A percentile compares a stretch with the other conserved stretches of the same genome.
These are phyloP conservation scores for Dryadomyces quercivorus DNA, from an alignment of 2,329 filamentous ascomycete genomes.

Conservation along the genomic window DNA sequence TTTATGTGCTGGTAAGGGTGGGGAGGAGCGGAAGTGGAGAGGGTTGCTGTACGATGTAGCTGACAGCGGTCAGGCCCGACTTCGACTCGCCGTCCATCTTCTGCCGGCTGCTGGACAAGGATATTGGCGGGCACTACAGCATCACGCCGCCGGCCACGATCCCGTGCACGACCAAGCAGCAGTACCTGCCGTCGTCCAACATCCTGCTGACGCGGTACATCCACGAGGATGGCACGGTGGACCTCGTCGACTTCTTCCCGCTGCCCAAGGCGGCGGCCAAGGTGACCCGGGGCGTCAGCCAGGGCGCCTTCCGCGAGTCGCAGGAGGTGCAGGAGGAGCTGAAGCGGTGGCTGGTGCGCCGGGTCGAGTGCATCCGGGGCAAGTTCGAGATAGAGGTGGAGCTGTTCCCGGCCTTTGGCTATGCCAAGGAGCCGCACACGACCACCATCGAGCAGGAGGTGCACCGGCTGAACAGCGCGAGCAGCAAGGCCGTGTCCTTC, in stretches of 20 bases:
- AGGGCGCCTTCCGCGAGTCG: slow-evolving; percentile 41
- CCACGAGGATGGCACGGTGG: slow-evolving; percentile 61
- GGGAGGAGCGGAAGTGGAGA: not conserved
- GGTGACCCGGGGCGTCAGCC: slow-evolving; percentile 31
- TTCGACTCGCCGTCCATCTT: slow-evolving; percentile 70
- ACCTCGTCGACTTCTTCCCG: slow-evolving; percentile 65
- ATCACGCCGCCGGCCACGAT: slow-evolving; percentile 43
- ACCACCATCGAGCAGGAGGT: slow-evolving; percentile 39
- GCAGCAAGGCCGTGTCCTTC: slow-evolving; percentile 52
- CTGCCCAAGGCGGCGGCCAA: slow-evolving; percentile 49
- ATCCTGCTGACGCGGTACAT: slow-evolving; percentile 70
- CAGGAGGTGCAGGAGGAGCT: slow-evolving; percentile 45
- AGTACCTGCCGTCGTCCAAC: slow-evolving; percentile 64
- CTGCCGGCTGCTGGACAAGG: slow-evolving; percentile 60
- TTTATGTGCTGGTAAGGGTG: slow-evolving; percentile 60
- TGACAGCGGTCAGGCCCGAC: slow-evolving; percentile 43
- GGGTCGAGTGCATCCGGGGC: slow-evolving; percentile 62
- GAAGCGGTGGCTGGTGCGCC: slow-evolving; percentile 58
- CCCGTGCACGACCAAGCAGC: slow-evolving; percentile 59
- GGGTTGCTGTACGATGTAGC: not conserved
- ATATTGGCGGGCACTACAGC: slow-evolving; percentile 62
- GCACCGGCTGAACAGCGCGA: slow-evolving; percentile 21
- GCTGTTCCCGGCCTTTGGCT: slow-evolving; percentile 62
- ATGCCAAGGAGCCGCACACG: slow-evolving; percentile 50
- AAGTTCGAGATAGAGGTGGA: slow-evolving; percentile 54